These are phyloP conservation scores for Posidonia oceanica DNA, from an alignment of 116 monocot species.

Conservation along the genomic window DNA sequence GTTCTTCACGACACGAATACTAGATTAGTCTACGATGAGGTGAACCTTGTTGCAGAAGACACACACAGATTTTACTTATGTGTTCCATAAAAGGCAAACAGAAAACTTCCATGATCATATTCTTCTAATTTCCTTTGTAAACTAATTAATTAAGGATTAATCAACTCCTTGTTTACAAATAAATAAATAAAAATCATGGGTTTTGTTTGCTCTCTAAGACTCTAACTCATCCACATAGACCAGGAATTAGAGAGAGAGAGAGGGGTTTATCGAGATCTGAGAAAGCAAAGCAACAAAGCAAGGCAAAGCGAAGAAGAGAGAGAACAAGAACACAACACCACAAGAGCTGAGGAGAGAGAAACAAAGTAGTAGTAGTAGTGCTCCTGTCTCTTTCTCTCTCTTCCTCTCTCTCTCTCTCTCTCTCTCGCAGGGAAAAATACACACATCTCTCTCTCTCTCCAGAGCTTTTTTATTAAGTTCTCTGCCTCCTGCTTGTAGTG, in stretches of 20 bases:
- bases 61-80: no score
- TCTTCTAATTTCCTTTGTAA: no score
- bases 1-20: no score
- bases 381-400: neutral
- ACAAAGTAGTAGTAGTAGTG: neutral
- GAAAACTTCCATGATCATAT: no score
- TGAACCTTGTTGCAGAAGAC: no score
- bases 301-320: neutral
- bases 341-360: neutral
- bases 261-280: conserved; percentile 3
- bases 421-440: neutral
- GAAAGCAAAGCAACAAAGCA: neutral
- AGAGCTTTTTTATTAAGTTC: neutral
- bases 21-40: no score
- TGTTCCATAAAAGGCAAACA: no score
- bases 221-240: conserved; percentile 7
- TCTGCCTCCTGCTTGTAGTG: neutral
- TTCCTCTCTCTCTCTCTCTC: neutral
- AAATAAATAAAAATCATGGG: neutral
- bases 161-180: no score
- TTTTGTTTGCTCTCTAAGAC: neutral
- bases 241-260: neutral
- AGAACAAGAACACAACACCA: neutral
- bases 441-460: conserved; percentile 6
- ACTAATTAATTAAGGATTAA: no score